Base-by-base conservation (phyloP, 1,139 yeast species). In the Kurtzmaniella natalensis region DNA sequence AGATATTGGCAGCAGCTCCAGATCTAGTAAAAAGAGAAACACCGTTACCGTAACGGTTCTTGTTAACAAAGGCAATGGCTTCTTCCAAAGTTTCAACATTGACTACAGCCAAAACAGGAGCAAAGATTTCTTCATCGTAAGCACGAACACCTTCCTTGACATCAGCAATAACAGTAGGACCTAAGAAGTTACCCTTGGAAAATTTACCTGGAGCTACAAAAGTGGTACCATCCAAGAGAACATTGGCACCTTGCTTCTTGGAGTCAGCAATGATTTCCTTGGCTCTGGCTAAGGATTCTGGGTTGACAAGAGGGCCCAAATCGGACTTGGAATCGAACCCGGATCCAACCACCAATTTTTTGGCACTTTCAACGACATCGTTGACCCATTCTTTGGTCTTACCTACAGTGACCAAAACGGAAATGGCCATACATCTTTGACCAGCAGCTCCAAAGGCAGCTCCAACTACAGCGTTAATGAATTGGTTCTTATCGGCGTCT, bases 381-480 rank as follows among this genome's bases (percentile, higher is more conserved):
- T 57, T 47, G 34, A 81, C 61, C 89, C 89, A 81, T 41, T 72
- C 71, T 52, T 70, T 71, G 34, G 85, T 69, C 44, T 75, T 71
- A 16, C 89, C 89, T 18, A 82, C 88, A n/a, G 87, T 75, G 15
- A 81, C 86, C 42, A 81, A 67, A 4, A 79, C 87, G 11, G 84
- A 76, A 31, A 83, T 78, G 10, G 89, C 89, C 89, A 82, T 81
- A 60, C 92, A 81, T 57, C 92, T 74, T 64, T 81, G 89, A 39
- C 92, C 92, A 23, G 89, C 89, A 40, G 92, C 92, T 27, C 92
- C 92, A 50, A 83, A 82, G 16, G 87, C 86, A 29, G 92, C 88
- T 31, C 89, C 89, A 37, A 70, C 79, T 29, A 81, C 61, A 18
- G 86, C 81, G 52, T 78, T 79, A 44, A 82, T 61, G 38, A 84